Percentiles rank a stretch among this genome's conserved stretches.
These are phyloP conservation scores for Cruciata laevipes DNA, from an alignment of 257 asterid species.

Conservation along the genomic window DNA sequence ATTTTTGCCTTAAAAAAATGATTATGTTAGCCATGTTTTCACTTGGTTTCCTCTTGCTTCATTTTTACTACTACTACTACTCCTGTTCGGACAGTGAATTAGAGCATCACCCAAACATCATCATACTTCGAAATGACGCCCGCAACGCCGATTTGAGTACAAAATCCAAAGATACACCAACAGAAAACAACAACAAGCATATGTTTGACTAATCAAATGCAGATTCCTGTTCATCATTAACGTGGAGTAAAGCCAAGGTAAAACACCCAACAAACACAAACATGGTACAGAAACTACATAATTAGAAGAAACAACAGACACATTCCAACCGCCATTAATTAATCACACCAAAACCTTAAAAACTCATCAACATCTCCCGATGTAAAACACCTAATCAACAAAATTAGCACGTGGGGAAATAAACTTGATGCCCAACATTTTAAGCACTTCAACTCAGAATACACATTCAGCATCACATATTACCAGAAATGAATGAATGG, in stretches of 20 bases:
- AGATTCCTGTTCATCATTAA: neutral
- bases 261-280: constrained; percentile 6
- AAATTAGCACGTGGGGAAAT: neutral
- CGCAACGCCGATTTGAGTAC: constrained; percentile 21
- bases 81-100: constrained; percentile 34
- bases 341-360: neutral
- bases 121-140: constrained; percentile 30
- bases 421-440: neutral
- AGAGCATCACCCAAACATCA: constrained; percentile 33
- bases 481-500: neutral
- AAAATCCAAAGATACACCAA: constrained; percentile 1
- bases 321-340: neutral
- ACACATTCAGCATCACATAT: no score
- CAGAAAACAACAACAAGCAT: neutral
- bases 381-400: constrained; percentile 7
- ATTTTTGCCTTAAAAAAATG: constrained; percentile 1
- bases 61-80: constrained; percentile 43
- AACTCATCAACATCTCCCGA: neutral
- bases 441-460: no score
- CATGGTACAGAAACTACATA: neutral
- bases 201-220: neutral
- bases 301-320: constrained; percentile 6
- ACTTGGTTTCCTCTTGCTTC: constrained; percentile 48
- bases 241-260: neutral
- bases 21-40: constrained; percentile 32